These are phyloP conservation scores for Solanum pinnatisectum DNA, from an alignment of 257 asterid species.

Conservation along the genomic window DNA sequence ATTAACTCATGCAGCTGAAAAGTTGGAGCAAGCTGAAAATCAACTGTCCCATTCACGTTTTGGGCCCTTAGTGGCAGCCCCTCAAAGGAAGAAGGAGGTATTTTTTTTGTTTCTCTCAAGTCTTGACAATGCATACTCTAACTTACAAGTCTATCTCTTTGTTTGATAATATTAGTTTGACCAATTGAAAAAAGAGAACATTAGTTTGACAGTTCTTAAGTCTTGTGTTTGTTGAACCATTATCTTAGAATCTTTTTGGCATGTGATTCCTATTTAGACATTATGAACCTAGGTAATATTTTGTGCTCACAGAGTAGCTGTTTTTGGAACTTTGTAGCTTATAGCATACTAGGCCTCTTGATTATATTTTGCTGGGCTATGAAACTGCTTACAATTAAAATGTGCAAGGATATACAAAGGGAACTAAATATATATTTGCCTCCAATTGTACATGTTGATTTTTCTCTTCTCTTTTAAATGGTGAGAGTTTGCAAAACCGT, in stretches of 20 bases:
- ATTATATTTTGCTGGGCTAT: not conserved
- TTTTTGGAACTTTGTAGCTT: not conserved
- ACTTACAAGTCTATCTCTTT: not conserved
- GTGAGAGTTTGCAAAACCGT: not conserved
- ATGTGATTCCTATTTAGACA: not conserved
- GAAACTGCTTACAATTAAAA: not conserved
- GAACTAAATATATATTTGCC: not conserved
- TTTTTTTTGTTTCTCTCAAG: not conserved
- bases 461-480: not conserved
- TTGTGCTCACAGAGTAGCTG: not conserved
- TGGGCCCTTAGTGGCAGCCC: slow-evolving; percentile 58
- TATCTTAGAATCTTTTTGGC: not conserved
- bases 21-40: slow-evolving; percentile 95
- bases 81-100: slow-evolving; percentile 93
- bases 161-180: not conserved
- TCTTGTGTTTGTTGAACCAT: not conserved
- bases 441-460: not conserved
- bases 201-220: not conserved
- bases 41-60: slow-evolving; percentile 84
- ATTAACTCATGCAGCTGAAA: slow-evolving; percentile 62
- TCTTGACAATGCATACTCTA: not conserved
- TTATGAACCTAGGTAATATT: not conserved
- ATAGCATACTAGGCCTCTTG: not conserved
- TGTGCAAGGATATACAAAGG: not conserved
- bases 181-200: not conserved